Conservation (phyloP, 2,329 filamentous ascomycete species). For the Aspergillus novoparasiticus region DNA sequence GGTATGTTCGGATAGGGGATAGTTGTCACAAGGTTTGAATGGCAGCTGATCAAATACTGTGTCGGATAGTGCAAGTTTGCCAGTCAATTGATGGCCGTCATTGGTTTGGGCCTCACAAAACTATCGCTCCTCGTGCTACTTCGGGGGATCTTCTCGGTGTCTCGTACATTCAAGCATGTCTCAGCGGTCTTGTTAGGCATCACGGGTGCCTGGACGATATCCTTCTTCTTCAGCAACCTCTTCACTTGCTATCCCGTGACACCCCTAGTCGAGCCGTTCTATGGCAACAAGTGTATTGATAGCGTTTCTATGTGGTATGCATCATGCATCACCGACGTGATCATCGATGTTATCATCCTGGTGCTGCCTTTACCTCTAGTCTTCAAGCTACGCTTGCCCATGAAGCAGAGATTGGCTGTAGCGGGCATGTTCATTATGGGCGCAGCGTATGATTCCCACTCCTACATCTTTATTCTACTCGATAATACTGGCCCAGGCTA, state of each 20-base stretch:
- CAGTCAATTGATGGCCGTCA: neutral
- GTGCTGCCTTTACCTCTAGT: neutral
- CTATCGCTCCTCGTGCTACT: neutral
- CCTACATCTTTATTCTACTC: neutral
- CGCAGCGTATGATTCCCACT: neutral
- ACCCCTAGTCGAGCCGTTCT: conserved; percentile 6
- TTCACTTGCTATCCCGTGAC: conserved; percentile 7
- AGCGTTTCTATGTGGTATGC: conserved; percentile 1
- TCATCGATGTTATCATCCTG: neutral
- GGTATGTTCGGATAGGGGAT: neutral
- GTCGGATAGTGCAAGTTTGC: neutral
- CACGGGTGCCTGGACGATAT: neutral
- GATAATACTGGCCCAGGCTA: neutral
- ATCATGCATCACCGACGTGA: neutral
- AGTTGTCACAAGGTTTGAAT: neutral
- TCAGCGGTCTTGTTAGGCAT: neutral
- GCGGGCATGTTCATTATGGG: neutral
- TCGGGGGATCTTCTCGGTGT: neutral
- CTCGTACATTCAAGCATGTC: neutral
- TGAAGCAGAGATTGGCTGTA: neutral
- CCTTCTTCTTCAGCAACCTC: conserved; percentile 6
- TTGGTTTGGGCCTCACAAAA: neutral
- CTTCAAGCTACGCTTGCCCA: neutral
- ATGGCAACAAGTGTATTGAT: conserved; percentile 7
- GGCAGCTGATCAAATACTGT: neutral